Percentiles rank a stretch among this genome's conserved stretches.
These are phyloP conservation scores for Zygosaccharomyces kombuchaensis DNA, from an alignment of 805 yeast species.

Conservation along the genomic window DNA sequence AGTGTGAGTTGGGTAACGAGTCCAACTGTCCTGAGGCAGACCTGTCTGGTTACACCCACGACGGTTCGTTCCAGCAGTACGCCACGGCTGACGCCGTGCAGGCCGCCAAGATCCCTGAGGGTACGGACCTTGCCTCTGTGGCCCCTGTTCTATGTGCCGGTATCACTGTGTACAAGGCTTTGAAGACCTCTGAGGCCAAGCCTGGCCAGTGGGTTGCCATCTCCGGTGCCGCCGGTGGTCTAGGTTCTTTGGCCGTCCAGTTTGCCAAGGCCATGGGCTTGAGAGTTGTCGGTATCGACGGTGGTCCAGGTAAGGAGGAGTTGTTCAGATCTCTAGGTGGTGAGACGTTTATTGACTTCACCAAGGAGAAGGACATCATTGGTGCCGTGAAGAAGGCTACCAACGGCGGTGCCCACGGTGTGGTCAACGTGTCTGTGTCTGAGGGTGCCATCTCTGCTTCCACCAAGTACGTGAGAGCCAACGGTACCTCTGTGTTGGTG, in stretches of 20 bases:
- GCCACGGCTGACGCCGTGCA: slow-evolving; percentile 85
- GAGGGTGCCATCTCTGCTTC: slow-evolving; percentile 62
- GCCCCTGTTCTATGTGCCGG: slow-evolving; percentile 91
- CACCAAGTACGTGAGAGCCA: slow-evolving; percentile 54
- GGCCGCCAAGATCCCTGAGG: slow-evolving; percentile 74
- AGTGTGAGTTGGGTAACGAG: slow-evolving; percentile 52
- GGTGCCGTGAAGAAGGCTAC: slow-evolving; percentile 53
- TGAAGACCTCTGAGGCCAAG: slow-evolving; percentile 66
- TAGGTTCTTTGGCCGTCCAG: slow-evolving; percentile 70
- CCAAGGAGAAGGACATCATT: slow-evolving; percentile 49
- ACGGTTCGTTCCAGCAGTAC: slow-evolving; percentile 89
- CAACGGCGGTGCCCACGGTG: slow-evolving; percentile 74
- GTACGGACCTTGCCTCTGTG: slow-evolving; percentile 66
- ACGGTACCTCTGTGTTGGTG: slow-evolving; percentile 68
- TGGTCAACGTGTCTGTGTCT: slow-evolving; percentile 69
- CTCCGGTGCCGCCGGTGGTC: slow-evolving; percentile 79
- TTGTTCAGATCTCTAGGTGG: slow-evolving; percentile 60
- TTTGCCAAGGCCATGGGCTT: slow-evolving; percentile 75
- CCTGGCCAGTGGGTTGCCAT: slow-evolving; percentile 76
- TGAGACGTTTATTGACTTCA: slow-evolving; percentile 59
- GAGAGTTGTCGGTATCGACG: slow-evolving; percentile 68
- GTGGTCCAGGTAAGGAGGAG: slow-evolving; percentile 58
- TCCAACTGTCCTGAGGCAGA: slow-evolving; percentile 65
- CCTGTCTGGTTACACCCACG: slow-evolving; percentile 83
- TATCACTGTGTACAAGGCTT: slow-evolving; percentile 85